Percentiles rank a stretch among this genome's conserved stretches.
These are phyloP conservation scores for Yamadazyma tumulicola DNA, from an alignment of 805 yeast genomes.

Conservation along the genomic window DNA sequence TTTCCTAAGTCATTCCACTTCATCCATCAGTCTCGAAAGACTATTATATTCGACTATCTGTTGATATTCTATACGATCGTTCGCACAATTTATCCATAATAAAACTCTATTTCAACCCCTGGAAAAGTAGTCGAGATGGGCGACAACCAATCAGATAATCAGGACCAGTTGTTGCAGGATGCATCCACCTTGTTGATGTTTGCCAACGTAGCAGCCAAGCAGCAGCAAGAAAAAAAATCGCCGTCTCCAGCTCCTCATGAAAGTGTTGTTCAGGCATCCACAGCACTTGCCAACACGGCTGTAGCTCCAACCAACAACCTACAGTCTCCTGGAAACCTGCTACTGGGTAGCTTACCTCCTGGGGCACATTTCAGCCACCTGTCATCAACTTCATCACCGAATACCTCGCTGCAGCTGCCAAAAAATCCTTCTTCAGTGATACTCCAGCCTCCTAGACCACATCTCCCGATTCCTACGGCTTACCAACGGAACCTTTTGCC, in stretches of 20 bases:
- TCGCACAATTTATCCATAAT: too few relatives aligned
- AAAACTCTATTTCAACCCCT: too few relatives aligned
- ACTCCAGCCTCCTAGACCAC: background rate
- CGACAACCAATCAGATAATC: background rate
- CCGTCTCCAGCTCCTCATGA: slow-evolving; percentile 4
- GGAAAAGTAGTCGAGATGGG: too few relatives aligned
- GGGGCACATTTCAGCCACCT: slow-evolving; percentile 1
- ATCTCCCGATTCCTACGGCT: slow-evolving; percentile 4
- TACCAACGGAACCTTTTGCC: too few relatives aligned
- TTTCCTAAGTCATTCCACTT: too few relatives aligned
- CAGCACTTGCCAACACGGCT: slow-evolving; percentile 1
- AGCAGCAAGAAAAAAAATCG: slow-evolving; percentile 22
- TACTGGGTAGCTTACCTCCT: background rate
- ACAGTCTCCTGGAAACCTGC: too few relatives aligned
- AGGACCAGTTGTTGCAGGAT: slow-evolving; percentile 42
- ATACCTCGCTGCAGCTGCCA: slow-evolving; percentile 2
- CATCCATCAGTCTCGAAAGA: too few relatives aligned
- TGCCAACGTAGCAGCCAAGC: slow-evolving; percentile 51
- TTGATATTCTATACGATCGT: too few relatives aligned
- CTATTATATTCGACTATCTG: too few relatives aligned
- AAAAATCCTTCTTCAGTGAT: background rate
- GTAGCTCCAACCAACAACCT: too few relatives aligned
- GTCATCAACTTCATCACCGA: background rate
- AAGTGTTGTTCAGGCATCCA: background rate
- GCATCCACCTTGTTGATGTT: slow-evolving; percentile 62